Base-by-base conservation (phyloP, 176 grass and related monocot species). In the Canna indica region DNA sequence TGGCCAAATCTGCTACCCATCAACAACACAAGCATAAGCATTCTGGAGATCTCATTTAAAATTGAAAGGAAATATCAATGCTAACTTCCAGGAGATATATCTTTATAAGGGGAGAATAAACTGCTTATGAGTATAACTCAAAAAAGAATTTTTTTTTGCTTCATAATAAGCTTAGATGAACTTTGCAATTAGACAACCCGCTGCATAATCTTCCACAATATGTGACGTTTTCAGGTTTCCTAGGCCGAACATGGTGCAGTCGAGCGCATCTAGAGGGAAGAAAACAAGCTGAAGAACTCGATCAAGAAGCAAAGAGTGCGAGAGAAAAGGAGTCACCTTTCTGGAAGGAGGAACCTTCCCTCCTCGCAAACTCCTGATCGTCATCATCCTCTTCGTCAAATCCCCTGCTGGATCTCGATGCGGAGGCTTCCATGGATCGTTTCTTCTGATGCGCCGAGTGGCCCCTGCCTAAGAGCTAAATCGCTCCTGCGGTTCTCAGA, bases 331-430 rank as follows among this genome's bases (percentile, higher is more conserved):
- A 66, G 22, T 39, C 64, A 97, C 93, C 93, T 92, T 90, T 78
- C 15, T 86, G 88, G 62, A 83, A 92, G 24, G 88, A 96, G 70
- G 88, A 92, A 68, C 79, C 93, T 80, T 97, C 89, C 41, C 89
- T 85, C 72, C 77, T 79, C 70, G 76, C 68, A 73, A 97, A 81
- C 45, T 81, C 88, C 42, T 81, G 86, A 25, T 84, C 93, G 8
- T 91, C 88, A 66, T 80, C 75, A 9, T 85, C 83, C 20, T 85
- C 83, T 50, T 97, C 89, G 50, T 97, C 93, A 59, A 90, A 97
- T 47, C 93, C 93, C 62, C 77, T 83, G 78, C 89, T 87, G 77
- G 93, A 97, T 84, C 83, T 89, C 74, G 93, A 97, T 38, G 78
- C 79, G 0, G 88, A 76, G 10, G 63, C 22, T 15, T 97, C 93